phyloP scores from a whole-genome alignment of 2,329 filamentous ascomycete species.

The Tolypocladium amazonense region DNA sequence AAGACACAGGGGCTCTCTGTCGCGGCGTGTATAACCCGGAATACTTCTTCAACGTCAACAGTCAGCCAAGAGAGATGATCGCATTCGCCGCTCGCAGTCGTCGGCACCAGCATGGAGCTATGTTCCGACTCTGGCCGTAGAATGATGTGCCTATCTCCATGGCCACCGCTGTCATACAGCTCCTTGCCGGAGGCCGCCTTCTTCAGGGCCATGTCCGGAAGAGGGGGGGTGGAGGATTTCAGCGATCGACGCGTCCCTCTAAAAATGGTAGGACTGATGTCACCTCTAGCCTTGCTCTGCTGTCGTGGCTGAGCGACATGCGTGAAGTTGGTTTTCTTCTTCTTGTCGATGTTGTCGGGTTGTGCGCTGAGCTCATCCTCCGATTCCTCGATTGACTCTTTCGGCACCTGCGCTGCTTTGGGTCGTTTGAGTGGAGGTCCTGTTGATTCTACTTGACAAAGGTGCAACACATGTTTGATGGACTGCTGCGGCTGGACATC shows the following conservation, averaged over 20 bases:
- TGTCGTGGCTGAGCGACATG: neutral
- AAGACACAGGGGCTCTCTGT: conserved; percentile 8
- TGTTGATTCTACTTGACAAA: neutral
- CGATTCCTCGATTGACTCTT: conserved; percentile 9
- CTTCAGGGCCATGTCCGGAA: conserved; percentile 4
- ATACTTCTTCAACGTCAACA: conserved; percentile 2
- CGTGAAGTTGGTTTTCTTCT: conserved; percentile 8
- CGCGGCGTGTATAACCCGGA: conserved; percentile 6
- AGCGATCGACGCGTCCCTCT: neutral
- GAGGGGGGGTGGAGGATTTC: neutral
- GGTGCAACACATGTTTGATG: conserved; percentile 3
- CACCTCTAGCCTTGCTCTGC: conserved; percentile 9
- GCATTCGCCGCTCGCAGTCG: neutral
- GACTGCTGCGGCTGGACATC: conserved; percentile 6
- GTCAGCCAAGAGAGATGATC: conserved; percentile 3
- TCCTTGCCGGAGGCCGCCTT: conserved; percentile 14
- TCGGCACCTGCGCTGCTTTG: neutral
- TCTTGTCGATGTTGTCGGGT: neutral
- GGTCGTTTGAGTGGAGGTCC: conserved; percentile 8
- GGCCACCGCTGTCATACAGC: conserved; percentile 1
- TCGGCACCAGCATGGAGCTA: conserved; percentile 2
- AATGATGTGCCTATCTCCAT: neutral
- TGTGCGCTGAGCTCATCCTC: conserved; percentile 19
- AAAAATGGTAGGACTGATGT: conserved; percentile 15
- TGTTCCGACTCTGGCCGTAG: conserved; percentile 1